phyloP scores from a whole-genome alignment of 768 basidiomycete species.

The Rhodotorula kratochvilovae region DNA sequence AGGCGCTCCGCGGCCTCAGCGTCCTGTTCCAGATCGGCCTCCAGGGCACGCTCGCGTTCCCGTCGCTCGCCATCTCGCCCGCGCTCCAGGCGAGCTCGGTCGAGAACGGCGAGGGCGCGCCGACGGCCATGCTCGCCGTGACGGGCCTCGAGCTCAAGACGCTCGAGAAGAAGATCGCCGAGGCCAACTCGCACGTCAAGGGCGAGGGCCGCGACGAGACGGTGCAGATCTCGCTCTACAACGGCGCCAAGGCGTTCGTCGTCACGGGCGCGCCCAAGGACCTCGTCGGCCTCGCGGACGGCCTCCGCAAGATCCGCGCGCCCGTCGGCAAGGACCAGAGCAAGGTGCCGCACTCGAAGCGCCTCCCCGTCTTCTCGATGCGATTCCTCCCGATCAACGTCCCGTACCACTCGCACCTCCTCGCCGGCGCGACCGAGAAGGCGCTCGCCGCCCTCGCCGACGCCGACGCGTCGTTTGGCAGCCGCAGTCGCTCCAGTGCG shows the following conservation, averaged over 20 bases:
- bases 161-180: constrained; percentile 72
- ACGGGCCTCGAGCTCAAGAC: constrained; percentile 67
- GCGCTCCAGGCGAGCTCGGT: constrained; percentile 77
- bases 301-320: constrained; percentile 82
- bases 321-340: constrained; percentile 83
- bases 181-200: constrained; percentile 82
- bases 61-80: constrained; percentile 82
- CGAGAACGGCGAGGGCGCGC: constrained; percentile 87
- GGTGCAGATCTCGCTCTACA: constrained; percentile 81
- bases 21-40: constrained; percentile 93
- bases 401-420: constrained; percentile 89
- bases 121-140: constrained; percentile 88
- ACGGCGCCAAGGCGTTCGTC: constrained; percentile 84
- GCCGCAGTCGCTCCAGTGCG: constrained; percentile 64
- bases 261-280: constrained; percentile 86
- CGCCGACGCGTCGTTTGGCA: constrained; percentile 50
- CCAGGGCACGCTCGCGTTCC: constrained; percentile 91
- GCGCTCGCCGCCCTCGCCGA: constrained; percentile 67
- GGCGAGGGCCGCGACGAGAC: constrained; percentile 54
- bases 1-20: constrained; percentile 74
- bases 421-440: constrained; percentile 68
- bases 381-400: constrained; percentile 94
- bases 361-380: constrained; percentile 85
- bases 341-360: constrained; percentile 87
- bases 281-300: constrained; percentile 89